phyloP scores from a whole-genome alignment of 148 eudicot genomes.

The Rhododendron kiyosumense region DNA sequence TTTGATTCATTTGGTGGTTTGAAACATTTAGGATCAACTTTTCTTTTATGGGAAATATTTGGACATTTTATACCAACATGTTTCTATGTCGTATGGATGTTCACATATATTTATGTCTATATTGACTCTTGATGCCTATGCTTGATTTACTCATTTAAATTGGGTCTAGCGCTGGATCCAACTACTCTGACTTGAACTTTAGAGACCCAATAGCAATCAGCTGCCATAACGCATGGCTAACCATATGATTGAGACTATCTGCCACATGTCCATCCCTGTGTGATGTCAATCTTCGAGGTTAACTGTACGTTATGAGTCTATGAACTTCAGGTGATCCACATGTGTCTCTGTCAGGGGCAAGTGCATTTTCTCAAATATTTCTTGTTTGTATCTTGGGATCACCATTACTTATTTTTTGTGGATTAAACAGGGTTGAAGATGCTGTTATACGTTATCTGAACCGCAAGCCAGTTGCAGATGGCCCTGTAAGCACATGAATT shows the following conservation, averaged over 20 bases:
- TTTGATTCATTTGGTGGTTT: neutral
- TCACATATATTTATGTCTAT: neutral
- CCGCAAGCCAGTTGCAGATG: slow-evolving; percentile 62
- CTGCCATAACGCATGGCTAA: neutral
- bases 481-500: slow-evolving; percentile 56
- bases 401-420: neutral
- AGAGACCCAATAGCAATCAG: neutral
- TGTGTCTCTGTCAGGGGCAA: neutral
- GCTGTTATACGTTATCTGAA: slow-evolving; percentile 91
- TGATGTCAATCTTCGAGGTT: neutral
- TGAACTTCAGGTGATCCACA: neutral
- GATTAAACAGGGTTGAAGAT: slow-evolving; percentile 78
- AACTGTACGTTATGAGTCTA: neutral
- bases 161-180: neutral
- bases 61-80: neutral
- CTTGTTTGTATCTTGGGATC: neutral
- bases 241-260: neutral
- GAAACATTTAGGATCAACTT: neutral
- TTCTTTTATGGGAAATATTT: neutral
- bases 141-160: neutral
- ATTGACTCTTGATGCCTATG: neutral
- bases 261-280: neutral
- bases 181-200: neutral
- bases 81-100: neutral
- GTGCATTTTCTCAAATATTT: neutral